Conservation (phyloP, 495 filamentous ascomycete species). For the Podospora anserina region DNA sequence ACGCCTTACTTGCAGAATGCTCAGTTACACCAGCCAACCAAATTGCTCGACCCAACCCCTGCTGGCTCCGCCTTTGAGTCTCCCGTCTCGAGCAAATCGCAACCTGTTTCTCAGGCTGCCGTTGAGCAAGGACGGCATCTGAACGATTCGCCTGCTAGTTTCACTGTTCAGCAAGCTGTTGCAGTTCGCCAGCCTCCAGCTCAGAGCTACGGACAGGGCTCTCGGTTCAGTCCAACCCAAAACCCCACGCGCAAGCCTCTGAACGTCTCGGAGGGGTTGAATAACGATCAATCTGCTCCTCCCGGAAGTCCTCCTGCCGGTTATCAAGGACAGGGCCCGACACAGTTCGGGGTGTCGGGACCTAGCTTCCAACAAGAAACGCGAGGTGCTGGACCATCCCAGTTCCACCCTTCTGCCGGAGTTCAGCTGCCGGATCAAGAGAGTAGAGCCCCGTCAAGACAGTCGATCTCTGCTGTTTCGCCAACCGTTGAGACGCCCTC, state of each 20-base stretch:
- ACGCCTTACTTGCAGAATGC: conserved; percentile 9
- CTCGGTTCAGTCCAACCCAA: conserved; percentile 11
- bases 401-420: not conserved
- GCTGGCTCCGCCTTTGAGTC: conserved; percentile 21
- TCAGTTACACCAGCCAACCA: conserved; percentile 17
- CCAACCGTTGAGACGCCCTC: not conserved
- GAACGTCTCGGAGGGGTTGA: not conserved
- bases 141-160: conserved; percentile 23
- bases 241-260: conserved; percentile 15
- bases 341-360: not conserved
- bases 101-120: conserved; percentile 19
- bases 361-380: conserved; percentile 2
- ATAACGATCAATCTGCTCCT: not conserved
- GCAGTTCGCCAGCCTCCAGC: conserved; percentile 14
- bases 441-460: not conserved
- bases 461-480: conserved; percentile 10
- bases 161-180: conserved; percentile 18
- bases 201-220: conserved; percentile 3
- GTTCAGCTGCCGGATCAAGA: conserved; percentile 4
- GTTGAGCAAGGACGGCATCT: conserved; percentile 21
- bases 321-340: conserved; percentile 2
- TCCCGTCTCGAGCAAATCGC: conserved; percentile 26
- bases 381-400: conserved; percentile 1
- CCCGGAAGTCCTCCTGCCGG: not conserved
- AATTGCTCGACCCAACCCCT: conserved; percentile 12